These are phyloP conservation scores for Rutstroemia sp. DNA, from an alignment of 2,329 filamentous ascomycete genomes.

Conservation along the genomic window DNA sequence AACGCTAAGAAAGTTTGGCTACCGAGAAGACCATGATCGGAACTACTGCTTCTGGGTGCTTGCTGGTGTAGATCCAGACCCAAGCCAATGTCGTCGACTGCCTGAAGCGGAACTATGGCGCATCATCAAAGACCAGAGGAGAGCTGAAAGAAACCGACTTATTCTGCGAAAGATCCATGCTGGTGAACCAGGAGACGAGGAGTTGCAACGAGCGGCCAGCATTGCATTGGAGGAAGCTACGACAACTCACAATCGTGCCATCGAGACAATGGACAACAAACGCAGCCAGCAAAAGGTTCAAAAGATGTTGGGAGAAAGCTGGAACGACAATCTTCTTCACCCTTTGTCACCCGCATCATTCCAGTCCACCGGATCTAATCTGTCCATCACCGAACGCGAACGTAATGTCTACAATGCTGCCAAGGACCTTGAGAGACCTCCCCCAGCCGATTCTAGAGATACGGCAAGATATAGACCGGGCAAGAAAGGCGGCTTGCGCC, in stretches of 20 bases:
- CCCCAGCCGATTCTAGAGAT: constrained; percentile 33
- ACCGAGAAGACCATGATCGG: constrained; percentile 84
- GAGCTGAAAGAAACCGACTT: constrained; percentile 80
- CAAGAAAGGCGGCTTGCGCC: constrained; percentile 57
- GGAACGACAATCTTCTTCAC: constrained; percentile 72
- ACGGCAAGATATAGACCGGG: constrained; percentile 25
- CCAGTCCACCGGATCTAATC: constrained; percentile 32
- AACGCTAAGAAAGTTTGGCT: constrained; percentile 78
- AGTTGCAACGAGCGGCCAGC: constrained; percentile 78
- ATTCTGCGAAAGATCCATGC: constrained; percentile 90
- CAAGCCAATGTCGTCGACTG: constrained; percentile 71
- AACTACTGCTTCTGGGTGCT: constrained; percentile 97
- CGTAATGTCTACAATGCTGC: constrained; percentile 55
- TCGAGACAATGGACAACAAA: constrained; percentile 58
- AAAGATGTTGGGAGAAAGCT: constrained; percentile 80
- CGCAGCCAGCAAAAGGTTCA: constrained; percentile 82
- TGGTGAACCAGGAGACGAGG: constrained; percentile 79
- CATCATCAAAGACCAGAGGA: constrained; percentile 78
- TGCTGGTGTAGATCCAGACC: constrained; percentile 75
- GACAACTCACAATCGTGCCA: constrained; percentile 57
- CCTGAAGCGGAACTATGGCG: constrained; percentile 84
- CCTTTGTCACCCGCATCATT: constrained; percentile 77
- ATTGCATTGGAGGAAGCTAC: constrained; percentile 85
- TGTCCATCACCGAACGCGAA: constrained; percentile 51
- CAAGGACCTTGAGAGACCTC: constrained; percentile 50